phyloP scores from a whole-genome alignment of 1,139 yeast species.

The Candida pseudoviswanathii region DNA sequence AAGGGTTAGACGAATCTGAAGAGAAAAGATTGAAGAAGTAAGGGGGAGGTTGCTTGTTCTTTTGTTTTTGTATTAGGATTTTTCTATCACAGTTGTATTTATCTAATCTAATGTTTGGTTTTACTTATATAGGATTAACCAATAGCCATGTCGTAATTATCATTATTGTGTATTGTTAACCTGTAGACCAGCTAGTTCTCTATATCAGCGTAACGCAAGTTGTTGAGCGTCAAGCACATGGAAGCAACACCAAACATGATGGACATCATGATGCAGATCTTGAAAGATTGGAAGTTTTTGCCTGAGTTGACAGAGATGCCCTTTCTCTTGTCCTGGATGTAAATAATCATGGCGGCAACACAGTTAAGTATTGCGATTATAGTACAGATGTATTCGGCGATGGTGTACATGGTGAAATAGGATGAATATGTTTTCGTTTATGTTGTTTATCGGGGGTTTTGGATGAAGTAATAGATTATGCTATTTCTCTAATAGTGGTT shows the following conservation, averaged over 20 bases:
- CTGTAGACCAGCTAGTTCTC: background rate
- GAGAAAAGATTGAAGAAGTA: constrained; percentile 12
- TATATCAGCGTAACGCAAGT: constrained; percentile 1
- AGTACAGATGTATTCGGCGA: constrained; percentile 22
- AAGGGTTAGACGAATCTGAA: constrained; percentile 14
- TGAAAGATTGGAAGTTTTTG: constrained; percentile 24
- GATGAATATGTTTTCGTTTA: background rate
- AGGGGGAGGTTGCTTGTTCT: too few relatives aligned
- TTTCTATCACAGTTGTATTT: background rate
- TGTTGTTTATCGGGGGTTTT: background rate
- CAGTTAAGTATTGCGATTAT: constrained; percentile 25
- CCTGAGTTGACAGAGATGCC: constrained; percentile 25
- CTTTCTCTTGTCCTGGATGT: constrained; percentile 19
- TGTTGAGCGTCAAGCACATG: constrained; percentile 16
- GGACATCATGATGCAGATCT: constrained; percentile 25
- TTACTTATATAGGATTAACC: background rate
- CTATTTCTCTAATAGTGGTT: background rate
- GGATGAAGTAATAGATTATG: background rate
- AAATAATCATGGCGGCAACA: constrained; percentile 22
- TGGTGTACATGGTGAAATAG: constrained; percentile 15
- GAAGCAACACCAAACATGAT: constrained; percentile 24
- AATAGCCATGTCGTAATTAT: too few relatives aligned
- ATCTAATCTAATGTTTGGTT: background rate
- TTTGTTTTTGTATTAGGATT: background rate
- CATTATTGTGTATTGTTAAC: too few relatives aligned